These are phyloP conservation scores for Pleurotus citrinopileatus DNA, from an alignment of 768 basidiomycete genomes.

Conservation along the genomic window DNA sequence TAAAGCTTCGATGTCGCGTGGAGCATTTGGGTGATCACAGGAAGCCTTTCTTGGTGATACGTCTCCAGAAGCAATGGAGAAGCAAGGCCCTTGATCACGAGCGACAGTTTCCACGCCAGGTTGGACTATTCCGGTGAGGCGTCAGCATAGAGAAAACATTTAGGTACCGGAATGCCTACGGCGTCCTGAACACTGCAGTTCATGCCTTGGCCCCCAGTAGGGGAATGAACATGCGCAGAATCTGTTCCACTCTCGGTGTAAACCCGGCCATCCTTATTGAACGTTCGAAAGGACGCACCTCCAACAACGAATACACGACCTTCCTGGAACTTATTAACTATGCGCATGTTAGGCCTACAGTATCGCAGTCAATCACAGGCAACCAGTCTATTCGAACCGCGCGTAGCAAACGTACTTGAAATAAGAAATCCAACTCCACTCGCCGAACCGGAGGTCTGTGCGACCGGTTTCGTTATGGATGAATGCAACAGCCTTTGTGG, in stretches of 20 bases:
- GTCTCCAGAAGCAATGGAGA: slow-evolving; percentile 17
- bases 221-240: slow-evolving; percentile 20
- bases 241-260: slow-evolving; percentile 16
- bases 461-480: slow-evolving; percentile 14
- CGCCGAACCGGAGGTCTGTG: slow-evolving; percentile 13
- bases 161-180: slow-evolving; percentile 10
- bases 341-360: slow-evolving; percentile 24
- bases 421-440: slow-evolving; percentile 15
- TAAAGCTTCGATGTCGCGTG: slow-evolving; percentile 21
- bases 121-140: slow-evolving; percentile 25
- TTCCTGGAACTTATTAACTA: slow-evolving; percentile 21
- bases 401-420: slow-evolving; percentile 11
- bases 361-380: too few species aligned
- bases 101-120: slow-evolving; percentile 28
- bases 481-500: slow-evolving; percentile 13
- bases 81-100: slow-evolving; percentile 21
- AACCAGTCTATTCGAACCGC: not conserved
- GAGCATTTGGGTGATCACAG: slow-evolving; percentile 28
- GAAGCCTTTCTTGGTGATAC: slow-evolving; percentile 25
- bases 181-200: slow-evolving; percentile 26
- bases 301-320: slow-evolving; percentile 22
- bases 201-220: slow-evolving; percentile 23
- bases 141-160: not conserved
- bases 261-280: too few species aligned
- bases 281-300: slow-evolving; percentile 14